Conservation (phyloP, 805 yeast species). For the Yarrowia sp. region DNA sequence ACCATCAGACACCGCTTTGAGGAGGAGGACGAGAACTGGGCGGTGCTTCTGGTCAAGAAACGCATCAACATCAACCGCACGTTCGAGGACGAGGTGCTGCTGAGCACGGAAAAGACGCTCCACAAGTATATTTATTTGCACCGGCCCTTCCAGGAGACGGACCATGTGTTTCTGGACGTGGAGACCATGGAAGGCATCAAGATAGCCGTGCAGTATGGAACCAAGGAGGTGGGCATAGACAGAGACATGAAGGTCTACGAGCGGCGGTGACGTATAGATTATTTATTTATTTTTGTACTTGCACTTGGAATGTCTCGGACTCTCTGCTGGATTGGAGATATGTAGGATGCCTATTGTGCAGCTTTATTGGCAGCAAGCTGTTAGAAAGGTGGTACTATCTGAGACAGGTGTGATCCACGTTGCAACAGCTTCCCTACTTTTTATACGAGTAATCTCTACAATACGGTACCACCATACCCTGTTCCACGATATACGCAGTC, state of each 20-base stretch:
- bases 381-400: too few species aligned
- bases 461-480: too few species aligned
- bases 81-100: conserved; percentile 6
- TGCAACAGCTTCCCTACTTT: too few species aligned
- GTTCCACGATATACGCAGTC: too few species aligned
- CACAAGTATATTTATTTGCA: conserved; percentile 22
- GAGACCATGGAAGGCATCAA: conserved; percentile 8
- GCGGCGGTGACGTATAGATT: neutral
- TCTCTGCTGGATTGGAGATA: neutral
- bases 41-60: conserved; percentile 3
- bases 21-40: conserved; percentile 14
- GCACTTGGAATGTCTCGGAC: neutral
- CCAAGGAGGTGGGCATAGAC: conserved; percentile 19
- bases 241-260: neutral
- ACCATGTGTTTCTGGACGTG: conserved; percentile 17
- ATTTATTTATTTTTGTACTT: too few species aligned
- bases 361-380: neutral
- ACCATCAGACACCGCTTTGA: conserved; percentile 5
- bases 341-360: neutral
- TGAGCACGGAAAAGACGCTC: neutral
- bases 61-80: conserved; percentile 19
- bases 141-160: conserved; percentile 15
- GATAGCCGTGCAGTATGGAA: neutral
- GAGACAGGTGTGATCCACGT: too few species aligned
- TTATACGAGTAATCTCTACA: too few species aligned